A percentile compares a stretch with the other conserved stretches of the same genome.
phyloP scores from a whole-genome alignment of 805 yeast species.

The Wickerhamomyces mucosus region DNA sequence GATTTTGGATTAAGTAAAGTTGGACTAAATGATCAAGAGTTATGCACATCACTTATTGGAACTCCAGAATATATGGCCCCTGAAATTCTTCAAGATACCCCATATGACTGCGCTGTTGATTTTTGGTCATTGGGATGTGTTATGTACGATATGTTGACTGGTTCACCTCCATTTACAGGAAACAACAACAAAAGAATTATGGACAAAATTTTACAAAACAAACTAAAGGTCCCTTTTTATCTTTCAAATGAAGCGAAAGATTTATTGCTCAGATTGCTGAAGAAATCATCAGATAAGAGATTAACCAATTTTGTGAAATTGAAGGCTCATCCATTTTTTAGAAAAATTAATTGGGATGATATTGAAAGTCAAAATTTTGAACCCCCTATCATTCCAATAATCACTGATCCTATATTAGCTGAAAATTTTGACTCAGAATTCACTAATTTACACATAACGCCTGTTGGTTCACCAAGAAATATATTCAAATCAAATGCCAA shows the following conservation, averaged over 20 bases:
- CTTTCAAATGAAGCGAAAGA: conserved; percentile 76
- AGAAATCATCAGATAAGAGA: conserved; percentile 63
- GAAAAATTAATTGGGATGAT: conserved; percentile 62
- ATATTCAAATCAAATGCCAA: conserved; percentile 2
- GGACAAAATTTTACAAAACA: conserved; percentile 65
- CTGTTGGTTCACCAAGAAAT: conserved; percentile 15
- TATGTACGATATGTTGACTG: conserved; percentile 69
- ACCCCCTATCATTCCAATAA: conserved; percentile 79
- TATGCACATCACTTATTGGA: conserved; percentile 75
- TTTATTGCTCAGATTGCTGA: conserved; percentile 50
- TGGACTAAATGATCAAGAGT: conserved; percentile 34
- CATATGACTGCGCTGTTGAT: conserved; percentile 73
- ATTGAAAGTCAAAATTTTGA: conserved; percentile 35
- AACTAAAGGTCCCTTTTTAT: conserved; percentile 62
- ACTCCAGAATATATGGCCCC: conserved; percentile 89
- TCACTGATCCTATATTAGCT: conserved; percentile 73
- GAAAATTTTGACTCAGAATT: conserved; percentile 80
- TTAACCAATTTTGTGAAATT: conserved; percentile 47
- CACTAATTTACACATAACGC: conserved; percentile 50
- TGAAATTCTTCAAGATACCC: conserved; percentile 69
- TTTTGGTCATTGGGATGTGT: conserved; percentile 92
- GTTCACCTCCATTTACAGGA: conserved; percentile 86
- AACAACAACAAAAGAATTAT: conserved; percentile 65
- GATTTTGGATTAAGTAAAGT: conserved; percentile 96
- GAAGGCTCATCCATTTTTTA: conserved; percentile 63